These are phyloP conservation scores for Venturia aucupariae DNA, from an alignment of 2,329 filamentous ascomycete genomes.

Conservation along the genomic window DNA sequence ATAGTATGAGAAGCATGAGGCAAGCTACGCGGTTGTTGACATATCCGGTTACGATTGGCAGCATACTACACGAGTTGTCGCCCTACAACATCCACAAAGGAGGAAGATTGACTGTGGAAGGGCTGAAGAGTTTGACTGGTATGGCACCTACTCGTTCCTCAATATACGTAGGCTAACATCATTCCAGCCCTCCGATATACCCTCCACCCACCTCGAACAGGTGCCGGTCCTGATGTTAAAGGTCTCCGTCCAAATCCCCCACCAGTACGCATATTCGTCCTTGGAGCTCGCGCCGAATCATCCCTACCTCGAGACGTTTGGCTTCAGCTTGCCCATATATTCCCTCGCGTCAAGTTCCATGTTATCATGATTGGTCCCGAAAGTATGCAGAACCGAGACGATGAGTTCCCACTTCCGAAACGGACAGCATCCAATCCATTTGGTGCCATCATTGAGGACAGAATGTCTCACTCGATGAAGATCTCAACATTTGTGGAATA, in stretches of 20 bases:
- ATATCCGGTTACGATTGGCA: conserved; percentile 86
- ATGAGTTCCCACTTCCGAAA: conserved; percentile 82
- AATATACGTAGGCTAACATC: conserved; percentile 14
- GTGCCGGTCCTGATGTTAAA: conserved; percentile 64
- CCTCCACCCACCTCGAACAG: conserved; percentile 75
- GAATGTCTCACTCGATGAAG: conserved; percentile 81
- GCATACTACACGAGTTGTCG: conserved; percentile 86
- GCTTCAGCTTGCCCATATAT: conserved; percentile 89
- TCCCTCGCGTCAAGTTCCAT: conserved; percentile 85
- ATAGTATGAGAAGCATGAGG: conserved; percentile 81
- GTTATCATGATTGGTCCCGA: conserved; percentile 93
- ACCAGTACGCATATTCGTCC: conserved; percentile 81
- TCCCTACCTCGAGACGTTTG: conserved; percentile 89
- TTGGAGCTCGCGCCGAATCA: conserved; percentile 94
- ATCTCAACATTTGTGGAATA: conserved; percentile 97
- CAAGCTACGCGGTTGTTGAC: conserved; percentile 90
- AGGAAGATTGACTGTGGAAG: conserved; percentile 73
- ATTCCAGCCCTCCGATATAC: conserved; percentile 75
- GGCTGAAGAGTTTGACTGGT: conserved; percentile 90
- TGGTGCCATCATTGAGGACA: conserved; percentile 87
- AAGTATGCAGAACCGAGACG: conserved; percentile 87
- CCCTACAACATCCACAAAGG: conserved; percentile 74
- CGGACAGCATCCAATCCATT: conserved; percentile 82
- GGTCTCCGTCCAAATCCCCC: conserved; percentile 77
- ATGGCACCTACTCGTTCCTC: conserved; percentile 29